Conservation (phyloP, 495 filamentous ascomycete genomes). For the Aspergillus incahuasiensis region DNA sequence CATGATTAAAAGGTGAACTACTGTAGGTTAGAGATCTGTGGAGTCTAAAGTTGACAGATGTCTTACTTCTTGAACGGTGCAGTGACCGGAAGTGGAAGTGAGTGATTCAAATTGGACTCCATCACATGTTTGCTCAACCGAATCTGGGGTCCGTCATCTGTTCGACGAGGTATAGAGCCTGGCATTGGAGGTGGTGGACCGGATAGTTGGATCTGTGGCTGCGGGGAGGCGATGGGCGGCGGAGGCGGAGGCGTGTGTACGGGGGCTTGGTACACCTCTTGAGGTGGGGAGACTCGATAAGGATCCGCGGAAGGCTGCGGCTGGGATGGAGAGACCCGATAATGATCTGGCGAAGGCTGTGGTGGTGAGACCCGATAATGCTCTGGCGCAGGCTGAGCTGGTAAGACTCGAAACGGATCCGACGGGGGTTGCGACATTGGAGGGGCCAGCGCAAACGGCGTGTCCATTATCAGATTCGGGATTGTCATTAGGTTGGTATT, state of each 20-base stretch:
- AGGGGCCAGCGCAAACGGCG: slow-evolving; percentile 33
- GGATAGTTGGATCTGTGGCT: slow-evolving; percentile 24
- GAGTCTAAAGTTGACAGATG: background rate
- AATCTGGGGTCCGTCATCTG: slow-evolving; percentile 40
- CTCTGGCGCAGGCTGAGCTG: slow-evolving; percentile 30
- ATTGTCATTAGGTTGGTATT: slow-evolving; percentile 51
- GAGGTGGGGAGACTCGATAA: slow-evolving; percentile 39
- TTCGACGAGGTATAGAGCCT: slow-evolving; percentile 34
- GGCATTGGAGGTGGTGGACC: slow-evolving; percentile 36
- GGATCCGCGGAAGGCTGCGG: slow-evolving; percentile 41
- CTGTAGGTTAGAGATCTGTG: slow-evolving; percentile 32
- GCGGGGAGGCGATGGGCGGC: slow-evolving; percentile 31
- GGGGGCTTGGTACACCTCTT: slow-evolving; percentile 37
- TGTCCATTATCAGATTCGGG: slow-evolving; percentile 42
- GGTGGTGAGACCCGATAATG: slow-evolving; percentile 21
- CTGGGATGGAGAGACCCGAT: slow-evolving; percentile 25
- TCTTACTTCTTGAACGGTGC: slow-evolving; percentile 43
- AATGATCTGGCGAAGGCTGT: slow-evolving; percentile 30
- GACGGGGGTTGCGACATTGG: slow-evolving; percentile 47
- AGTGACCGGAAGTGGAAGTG: slow-evolving; percentile 39
- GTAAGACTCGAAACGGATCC: slow-evolving; percentile 42
- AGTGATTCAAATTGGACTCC: slow-evolving; percentile 43
- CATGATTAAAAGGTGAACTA: slow-evolving; percentile 70
- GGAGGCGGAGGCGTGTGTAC: slow-evolving; percentile 33
- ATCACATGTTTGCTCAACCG: slow-evolving; percentile 47